These are phyloP conservation scores for Umbelopsis vinacea DNA, from an alignment of 192 early-diverging fungal genomes.

Conservation along the genomic window DNA sequence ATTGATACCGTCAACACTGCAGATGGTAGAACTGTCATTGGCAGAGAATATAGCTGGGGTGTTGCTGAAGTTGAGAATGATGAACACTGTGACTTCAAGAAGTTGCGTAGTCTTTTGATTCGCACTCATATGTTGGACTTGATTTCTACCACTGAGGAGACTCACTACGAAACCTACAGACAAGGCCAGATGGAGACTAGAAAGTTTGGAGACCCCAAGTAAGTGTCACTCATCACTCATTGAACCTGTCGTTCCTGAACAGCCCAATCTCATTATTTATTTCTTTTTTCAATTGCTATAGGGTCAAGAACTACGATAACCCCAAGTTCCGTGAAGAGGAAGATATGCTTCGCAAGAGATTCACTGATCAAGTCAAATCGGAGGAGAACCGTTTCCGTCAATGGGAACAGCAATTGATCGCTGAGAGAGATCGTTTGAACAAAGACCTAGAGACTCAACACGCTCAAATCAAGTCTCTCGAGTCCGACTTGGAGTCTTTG, in stretches of 20 bases:
- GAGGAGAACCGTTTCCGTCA: conserved; percentile 98
- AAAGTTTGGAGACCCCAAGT: conserved; percentile 86
- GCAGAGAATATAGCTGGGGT: conserved; percentile 91
- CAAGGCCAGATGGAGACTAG: conserved; percentile 86
- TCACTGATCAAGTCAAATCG: conserved; percentile 96
- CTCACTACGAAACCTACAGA: conserved; percentile 95
- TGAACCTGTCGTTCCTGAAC: background rate
- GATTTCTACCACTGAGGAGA: conserved; percentile 90
- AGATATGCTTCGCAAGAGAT: conserved; percentile 91
- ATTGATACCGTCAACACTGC: conserved; percentile 80
- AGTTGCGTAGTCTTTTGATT: conserved; percentile 86
- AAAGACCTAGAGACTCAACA: conserved; percentile 98
- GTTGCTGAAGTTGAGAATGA: conserved; percentile 97
- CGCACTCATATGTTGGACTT: conserved; percentile 97
- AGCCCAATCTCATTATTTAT: background rate
- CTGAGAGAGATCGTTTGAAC: conserved; percentile 97
- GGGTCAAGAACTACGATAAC: conserved; percentile 78
- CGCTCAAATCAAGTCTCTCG: conserved; percentile 90
- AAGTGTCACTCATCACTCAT: conserved; percentile 22
- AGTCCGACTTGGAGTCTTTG: conserved; percentile 72
- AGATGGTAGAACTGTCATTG: conserved; percentile 90
- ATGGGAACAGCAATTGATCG: conserved; percentile 97
- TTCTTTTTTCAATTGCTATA: too few relatives aligned
- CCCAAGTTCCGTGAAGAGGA: conserved; percentile 99
- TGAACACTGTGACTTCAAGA: conserved; percentile 94